Percentiles rank a stretch among this genome's conserved stretches.
Conservation (phyloP, 306 rosid species). For the Senna siamea region DNA sequence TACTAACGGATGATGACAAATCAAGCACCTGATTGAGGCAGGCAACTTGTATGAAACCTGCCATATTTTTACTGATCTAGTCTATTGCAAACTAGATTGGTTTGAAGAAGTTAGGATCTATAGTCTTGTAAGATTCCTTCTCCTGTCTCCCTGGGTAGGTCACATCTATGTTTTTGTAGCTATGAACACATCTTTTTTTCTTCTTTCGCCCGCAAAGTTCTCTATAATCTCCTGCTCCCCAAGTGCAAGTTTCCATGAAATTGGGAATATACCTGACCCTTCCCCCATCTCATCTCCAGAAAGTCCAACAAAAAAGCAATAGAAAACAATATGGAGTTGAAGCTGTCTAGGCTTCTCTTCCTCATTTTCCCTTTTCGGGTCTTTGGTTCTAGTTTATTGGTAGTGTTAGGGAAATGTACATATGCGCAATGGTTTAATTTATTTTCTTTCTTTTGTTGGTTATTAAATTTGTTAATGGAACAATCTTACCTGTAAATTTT, state of each 20-base stretch:
- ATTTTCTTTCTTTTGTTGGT: slow-evolving; percentile 15
- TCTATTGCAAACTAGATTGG: slow-evolving; percentile 14
- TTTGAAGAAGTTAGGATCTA: neutral
- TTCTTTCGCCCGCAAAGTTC: slow-evolving; percentile 15
- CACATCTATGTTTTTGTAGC: slow-evolving; percentile 29
- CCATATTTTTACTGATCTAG: neutral
- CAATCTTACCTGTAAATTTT: slow-evolving; percentile 27
- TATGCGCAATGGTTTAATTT: slow-evolving; percentile 26
- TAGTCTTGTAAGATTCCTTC: neutral
- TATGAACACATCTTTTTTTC: slow-evolving; percentile 14
- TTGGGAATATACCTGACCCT: neutral
- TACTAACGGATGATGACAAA: slow-evolving; percentile 18
- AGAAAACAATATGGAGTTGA: slow-evolving; percentile 17
- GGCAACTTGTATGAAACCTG: slow-evolving; percentile 24
- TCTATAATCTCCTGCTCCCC: neutral
- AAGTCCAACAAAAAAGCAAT: neutral
- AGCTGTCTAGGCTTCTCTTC: slow-evolving; percentile 23
- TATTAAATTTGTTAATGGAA: slow-evolving; percentile 23
- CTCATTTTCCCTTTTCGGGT: neutral
- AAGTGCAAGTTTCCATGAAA: slow-evolving; percentile 33
- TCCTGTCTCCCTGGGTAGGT: slow-evolving; percentile 28
- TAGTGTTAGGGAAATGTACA: slow-evolving; percentile 44
- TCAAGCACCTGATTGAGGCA: slow-evolving; percentile 22
- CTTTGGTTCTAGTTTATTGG: slow-evolving; percentile 10
- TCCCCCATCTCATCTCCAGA: neutral